Evolutionary conservation across 148 eudicot species (phyloP), one percentile per base, ranked within the genome.

Genomic region (Amaranthus cruentus): DNA sequence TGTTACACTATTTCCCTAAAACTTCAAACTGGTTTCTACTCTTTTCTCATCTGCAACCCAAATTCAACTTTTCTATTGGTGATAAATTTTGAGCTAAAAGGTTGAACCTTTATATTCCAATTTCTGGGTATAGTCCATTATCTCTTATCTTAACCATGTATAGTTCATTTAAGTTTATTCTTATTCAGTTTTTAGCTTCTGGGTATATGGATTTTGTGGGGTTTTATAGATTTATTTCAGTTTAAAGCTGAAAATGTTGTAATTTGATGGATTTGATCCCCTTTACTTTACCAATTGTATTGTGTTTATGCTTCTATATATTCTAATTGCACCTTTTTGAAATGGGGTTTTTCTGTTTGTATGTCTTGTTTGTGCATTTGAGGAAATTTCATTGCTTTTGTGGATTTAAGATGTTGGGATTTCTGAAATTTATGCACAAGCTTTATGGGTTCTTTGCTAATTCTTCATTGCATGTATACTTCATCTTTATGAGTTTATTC

Each of bases 71-170:
- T n/a, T 4, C 9, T 47, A 10, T 9, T 14, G n/a, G 2, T 47
- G 7, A 65, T 56, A 49, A 8, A 1, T 54, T 70, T 55, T 2
- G 21, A 68, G 66, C 1, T 61, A 51, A 18, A 15, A 53, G 13
- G 62, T 66, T 15, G 47, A 54, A 9, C 73, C 60, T 9, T 75
- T 74, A 47, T 12, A 70, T 69, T 76, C 54, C 54, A 15, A n/a
- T 38, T 55, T 21, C 42, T 15, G 69, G 53, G 72, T 73, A 68
- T 62, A 12, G 62, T 63, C 63, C 55, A 38, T 15, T 9, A 9
- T 15, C 55, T 71, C 60, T 57, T 55, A 12, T 18, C 48, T 14
- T 62, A 50, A 58, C 67, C 13, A 21, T 44, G 60, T 46, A 64
- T 47, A 42, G 18, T 55, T 10, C 67, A 47, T 6, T 9, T 52